A percentile compares a stretch with the other conserved stretches of the same genome.
Evolutionary conservation across 768 basidiomycete genomes (phyloP).

Genomic region (Suillus brevipes): DNA sequence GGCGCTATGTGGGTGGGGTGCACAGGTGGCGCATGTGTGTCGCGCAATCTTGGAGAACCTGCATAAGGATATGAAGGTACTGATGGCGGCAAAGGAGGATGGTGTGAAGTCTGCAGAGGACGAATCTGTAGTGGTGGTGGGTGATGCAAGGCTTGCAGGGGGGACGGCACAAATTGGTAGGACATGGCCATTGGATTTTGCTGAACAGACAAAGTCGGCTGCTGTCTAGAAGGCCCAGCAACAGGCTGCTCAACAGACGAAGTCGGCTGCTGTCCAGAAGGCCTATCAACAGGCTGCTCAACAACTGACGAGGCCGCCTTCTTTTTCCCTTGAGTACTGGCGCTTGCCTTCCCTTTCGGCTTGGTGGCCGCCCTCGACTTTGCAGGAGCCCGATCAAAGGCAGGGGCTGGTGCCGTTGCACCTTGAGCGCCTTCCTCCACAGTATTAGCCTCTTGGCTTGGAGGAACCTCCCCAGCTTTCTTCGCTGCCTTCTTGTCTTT

Average conservation of each 20-base stretch:
- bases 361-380: not conserved
- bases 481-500: constrained; percentile 3
- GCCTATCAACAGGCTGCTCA: not conserved
- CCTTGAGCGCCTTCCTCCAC: not conserved
- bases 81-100: not conserved
- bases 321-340: not conserved
- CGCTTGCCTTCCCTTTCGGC: not conserved
- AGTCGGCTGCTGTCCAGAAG: not conserved
- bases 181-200: not conserved
- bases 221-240: too few species aligned
- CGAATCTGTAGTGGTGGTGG: not conserved
- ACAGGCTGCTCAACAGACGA: not conserved
- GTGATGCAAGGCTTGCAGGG: not conserved
- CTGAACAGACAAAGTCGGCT: not conserved
- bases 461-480: not conserved
- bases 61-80: too few species aligned
- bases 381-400: not conserved
- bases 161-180: not conserved
- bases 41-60: too few species aligned
- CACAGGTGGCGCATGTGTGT: too few species aligned
- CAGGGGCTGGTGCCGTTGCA: not conserved
- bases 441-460: not conserved
- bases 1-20: too few species aligned
- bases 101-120: not conserved
- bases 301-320: not conserved